phyloP scores from a whole-genome alignment of 2,329 filamentous ascomycete genomes.

The Cercospora sp. region DNA sequence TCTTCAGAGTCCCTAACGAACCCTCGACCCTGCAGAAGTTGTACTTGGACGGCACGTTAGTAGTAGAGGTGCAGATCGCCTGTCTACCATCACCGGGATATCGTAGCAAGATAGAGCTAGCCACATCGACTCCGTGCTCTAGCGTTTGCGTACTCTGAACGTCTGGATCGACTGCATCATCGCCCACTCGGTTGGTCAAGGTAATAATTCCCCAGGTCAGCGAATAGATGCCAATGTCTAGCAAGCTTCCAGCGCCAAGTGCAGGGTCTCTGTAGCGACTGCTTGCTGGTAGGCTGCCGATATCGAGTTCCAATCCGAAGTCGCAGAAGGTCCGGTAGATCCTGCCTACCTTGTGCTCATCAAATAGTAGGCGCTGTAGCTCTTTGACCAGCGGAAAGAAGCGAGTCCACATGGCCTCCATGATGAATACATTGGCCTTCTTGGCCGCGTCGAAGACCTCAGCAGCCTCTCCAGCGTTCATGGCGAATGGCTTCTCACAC shows the following conservation, averaged over 20 bases:
- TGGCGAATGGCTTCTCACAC: constrained; percentile 50
- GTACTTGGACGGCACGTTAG: constrained; percentile 31
- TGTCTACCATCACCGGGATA: constrained; percentile 45
- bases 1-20: constrained; percentile 41
- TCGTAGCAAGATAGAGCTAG: constrained; percentile 43
- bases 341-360: constrained; percentile 45
- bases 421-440: constrained; percentile 46
- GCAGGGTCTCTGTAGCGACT: constrained; percentile 40
- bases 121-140: constrained; percentile 36
- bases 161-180: constrained; percentile 41
- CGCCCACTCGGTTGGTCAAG: constrained; percentile 38
- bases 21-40: constrained; percentile 47
- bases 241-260: constrained; percentile 46
- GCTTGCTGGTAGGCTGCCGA: constrained; percentile 32
- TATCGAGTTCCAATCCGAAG: constrained; percentile 43
- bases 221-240: constrained; percentile 50
- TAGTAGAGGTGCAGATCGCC: constrained; percentile 46
- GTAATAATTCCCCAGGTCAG: constrained; percentile 45
- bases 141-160: constrained; percentile 43
- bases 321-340: constrained; percentile 45
- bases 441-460: constrained; percentile 46
- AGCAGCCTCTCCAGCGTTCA: constrained; percentile 44
- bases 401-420: constrained; percentile 52
- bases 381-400: constrained; percentile 44
- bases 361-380: constrained; percentile 42